Conservation (phyloP, 169 alveolate genomes). For the Plasmodium vivax region DNA sequence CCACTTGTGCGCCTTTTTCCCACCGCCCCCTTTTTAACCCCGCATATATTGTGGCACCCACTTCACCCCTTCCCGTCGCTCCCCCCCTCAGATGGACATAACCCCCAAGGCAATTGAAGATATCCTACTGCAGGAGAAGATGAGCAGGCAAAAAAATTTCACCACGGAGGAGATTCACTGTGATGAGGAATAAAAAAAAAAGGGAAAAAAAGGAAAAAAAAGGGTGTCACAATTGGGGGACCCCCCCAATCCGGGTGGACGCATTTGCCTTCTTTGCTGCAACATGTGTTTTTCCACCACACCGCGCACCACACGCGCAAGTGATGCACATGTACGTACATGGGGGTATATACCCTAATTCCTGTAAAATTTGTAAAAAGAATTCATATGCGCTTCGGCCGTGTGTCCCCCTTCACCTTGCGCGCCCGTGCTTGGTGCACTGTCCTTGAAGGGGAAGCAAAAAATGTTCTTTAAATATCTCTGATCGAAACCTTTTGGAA, state of each 20-base stretch:
- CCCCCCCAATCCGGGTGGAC: not conserved
- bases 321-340: not conserved
- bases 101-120: conserved; percentile 43
- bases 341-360: not conserved
- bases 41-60: not conserved
- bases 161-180: conserved; percentile 60
- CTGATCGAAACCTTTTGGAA: conserved; percentile 92
- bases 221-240: not conserved
- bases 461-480: conserved; percentile 85
- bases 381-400: conserved; percentile 54
- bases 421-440: conserved; percentile 22
- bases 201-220: not conserved
- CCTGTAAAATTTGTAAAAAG: conserved; percentile 70
- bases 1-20: not conserved
- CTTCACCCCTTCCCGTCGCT: not conserved
- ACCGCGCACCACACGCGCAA: not conserved
- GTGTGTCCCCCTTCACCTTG: not conserved
- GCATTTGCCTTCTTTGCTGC: not conserved
- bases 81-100: conserved; percentile 59
- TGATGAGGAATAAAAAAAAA: conserved; percentile 52
- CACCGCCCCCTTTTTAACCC: not conserved
- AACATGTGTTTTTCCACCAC: not conserved
- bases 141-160: conserved; percentile 1
- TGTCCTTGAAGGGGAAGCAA: conserved; percentile 81
- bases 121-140: conserved; percentile 32